Evolutionary conservation across 2,329 filamentous ascomycete species (phyloP), one percentile per base, ranked within the genome.

Genomic region (Macrophomina phaseolina): DNA sequence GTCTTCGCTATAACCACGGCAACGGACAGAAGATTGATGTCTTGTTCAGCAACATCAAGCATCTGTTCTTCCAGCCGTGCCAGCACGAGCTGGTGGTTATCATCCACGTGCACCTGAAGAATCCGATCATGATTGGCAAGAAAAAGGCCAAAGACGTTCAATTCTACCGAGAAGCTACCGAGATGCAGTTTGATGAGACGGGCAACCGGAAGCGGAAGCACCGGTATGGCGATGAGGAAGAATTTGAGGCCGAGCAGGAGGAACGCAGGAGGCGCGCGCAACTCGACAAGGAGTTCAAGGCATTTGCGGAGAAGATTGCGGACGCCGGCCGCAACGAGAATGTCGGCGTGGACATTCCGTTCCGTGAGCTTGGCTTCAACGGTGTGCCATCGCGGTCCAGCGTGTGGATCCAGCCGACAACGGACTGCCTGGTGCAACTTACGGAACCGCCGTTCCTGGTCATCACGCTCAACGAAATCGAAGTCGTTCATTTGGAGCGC

Each of bases 91-190:
- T 99, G 74, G 97, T 99, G 71, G 96, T 99, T 71, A 92, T 99
- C 73, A 97, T 99, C 72, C 95, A 99, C 78, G 91, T 99, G 66
- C 95, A 99, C 78, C 87, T 99, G 60, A 97, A 97, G 81, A 97
- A 97, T 69, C 95, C 95, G 2, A 98, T 99, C 77, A 93, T 99
- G 79, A 91, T 99, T 69, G 95, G 95, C 68, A 98, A 97, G 85
- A 96, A 97, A 83, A 99, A 99, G 87, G 97, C 95, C 11, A 97
- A 95, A 82, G 96, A 99, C 77, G 91, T 99, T 1, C 96, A 99
- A 73, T 99, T 99, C 81, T 97, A 97, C 76, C 89, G 95, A 64
- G 95, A 99, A 82, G 95, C 95, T 3, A 98, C 95, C 0, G 95
- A 99, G 72, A 98, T 99, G 78, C 93, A 97, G 75, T 98, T 99